Evolutionary conservation across 2,329 filamentous ascomycete species (phyloP), one percentile per base, ranked within the genome.

Genomic region (Triangularia setosa): DNA sequence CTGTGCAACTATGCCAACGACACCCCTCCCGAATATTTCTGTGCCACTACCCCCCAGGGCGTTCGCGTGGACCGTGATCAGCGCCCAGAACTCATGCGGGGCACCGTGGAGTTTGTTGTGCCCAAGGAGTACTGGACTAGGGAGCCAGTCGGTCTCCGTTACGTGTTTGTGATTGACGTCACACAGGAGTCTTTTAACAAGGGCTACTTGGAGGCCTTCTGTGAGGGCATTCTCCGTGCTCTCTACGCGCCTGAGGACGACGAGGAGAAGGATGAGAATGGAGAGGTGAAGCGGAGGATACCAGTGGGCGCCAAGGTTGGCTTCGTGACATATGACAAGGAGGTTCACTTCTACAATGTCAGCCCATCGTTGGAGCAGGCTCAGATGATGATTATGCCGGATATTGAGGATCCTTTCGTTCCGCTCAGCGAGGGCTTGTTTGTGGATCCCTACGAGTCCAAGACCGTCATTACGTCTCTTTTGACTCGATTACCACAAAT

Each of bases 61-160:
- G 86, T 92, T 52, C 89, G 95, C 64, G 87, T 96, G 58, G 95
- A 99, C 77, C 87, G 95, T 58, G 86, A 93, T 73, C 90, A 96
- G 74, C 85, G 95, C 60, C 93, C 94, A 0, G 95, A 99, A 78
- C 82, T 99, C 72, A 91, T 89, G 72, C 86, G 92, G 63, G 95
- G 95, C 40, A 98, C 95, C 0, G 94, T 98, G 55, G 95, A 99
- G 75, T 99, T 96, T 74, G 83, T 95, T 65, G 96, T 99, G 14
- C 95, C 95, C 16, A 98, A 97, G 79, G 95, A 99, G 79, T 99
- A 99, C 79, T 99, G 93, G 92, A 94, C 92, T 24, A 95, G 94
- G 76, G 90, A 96, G 75, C 95, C 95, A 0, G 91, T 95, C 14
- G 93, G 92, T 24, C 76, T 98, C 71, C 88, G 90, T 65, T 96